phyloP scores from a whole-genome alignment of 805 yeast species.

The Myxozyma vanderwaltii region DNA sequence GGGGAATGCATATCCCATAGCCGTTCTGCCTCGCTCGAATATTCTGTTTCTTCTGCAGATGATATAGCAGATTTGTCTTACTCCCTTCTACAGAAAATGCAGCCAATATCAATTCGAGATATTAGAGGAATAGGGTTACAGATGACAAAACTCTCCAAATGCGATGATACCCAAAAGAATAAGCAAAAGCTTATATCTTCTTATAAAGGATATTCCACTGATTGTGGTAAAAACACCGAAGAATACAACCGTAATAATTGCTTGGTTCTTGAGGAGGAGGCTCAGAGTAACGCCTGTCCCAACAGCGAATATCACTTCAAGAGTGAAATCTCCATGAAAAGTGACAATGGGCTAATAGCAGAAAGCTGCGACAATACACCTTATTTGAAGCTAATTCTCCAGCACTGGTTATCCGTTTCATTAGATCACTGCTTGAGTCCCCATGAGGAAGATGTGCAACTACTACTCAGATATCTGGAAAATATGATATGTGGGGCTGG shows the following conservation, averaged over 20 bases:
- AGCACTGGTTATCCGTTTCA: conserved; percentile 44
- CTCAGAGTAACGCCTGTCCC: too few species aligned
- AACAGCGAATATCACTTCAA: too few species aligned
- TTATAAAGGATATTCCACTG: not conserved
- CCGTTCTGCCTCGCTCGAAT: conserved; percentile 60
- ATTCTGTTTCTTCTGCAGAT: conserved; percentile 62
- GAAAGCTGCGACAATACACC: conserved; percentile 36
- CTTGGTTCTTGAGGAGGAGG: too few species aligned
- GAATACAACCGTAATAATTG: not conserved
- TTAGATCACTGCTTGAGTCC: conserved; percentile 46
- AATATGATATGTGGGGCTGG: conserved; percentile 40
- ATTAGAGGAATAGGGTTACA: conserved; percentile 79
- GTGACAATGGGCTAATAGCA: not conserved
- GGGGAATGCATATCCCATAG: conserved; percentile 72
- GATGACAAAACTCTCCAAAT: conserved; percentile 52
- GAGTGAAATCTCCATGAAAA: not conserved
- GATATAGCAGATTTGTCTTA: conserved; percentile 62
- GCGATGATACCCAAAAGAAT: too few species aligned
- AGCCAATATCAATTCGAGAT: conserved; percentile 60
- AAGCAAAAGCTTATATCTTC: not conserved
- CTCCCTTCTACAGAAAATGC: conserved; percentile 56
- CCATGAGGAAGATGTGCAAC: conserved; percentile 45
- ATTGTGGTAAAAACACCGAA: not conserved
- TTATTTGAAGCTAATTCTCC: conserved; percentile 44
- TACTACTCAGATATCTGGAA: conserved; percentile 45